These are phyloP conservation scores for Termitomyces sp. DNA, from an alignment of 768 basidiomycete genomes.

Conservation along the genomic window DNA sequence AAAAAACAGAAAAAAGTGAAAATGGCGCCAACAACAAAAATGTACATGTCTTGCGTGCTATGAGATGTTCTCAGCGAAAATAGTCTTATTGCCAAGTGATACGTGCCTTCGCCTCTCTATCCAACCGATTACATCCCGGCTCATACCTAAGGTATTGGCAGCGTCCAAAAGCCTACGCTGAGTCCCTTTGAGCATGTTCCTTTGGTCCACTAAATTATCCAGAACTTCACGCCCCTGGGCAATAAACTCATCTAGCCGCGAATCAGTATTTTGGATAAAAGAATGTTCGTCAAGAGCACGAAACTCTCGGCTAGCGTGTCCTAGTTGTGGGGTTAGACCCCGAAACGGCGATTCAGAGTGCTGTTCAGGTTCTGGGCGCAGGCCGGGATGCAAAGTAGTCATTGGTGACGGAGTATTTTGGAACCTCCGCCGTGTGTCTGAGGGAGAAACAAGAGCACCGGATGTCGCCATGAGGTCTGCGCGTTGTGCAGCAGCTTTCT, in stretches of 20 bases:
- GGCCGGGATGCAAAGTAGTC: slow-evolving; percentile 50
- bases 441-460: slow-evolving; percentile 33
- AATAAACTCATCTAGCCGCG: slow-evolving; percentile 82
- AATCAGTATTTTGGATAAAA: slow-evolving; percentile 81
- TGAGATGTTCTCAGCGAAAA: slow-evolving; percentile 3
- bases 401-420: slow-evolving; percentile 35
- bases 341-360: slow-evolving; percentile 86
- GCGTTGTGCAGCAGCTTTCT: slow-evolving; percentile 59
- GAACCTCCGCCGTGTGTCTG: slow-evolving; percentile 67
- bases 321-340: slow-evolving; percentile 44
- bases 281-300: slow-evolving; percentile 85
- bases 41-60: slow-evolving; percentile 94
- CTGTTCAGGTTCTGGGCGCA: slow-evolving; percentile 41
- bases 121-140: slow-evolving; percentile 94
- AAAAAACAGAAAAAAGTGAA: slow-evolving; percentile 93
- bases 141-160: slow-evolving; percentile 91
- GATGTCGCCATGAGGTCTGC: slow-evolving; percentile 56
- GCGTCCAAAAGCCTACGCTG: slow-evolving; percentile 80
- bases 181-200: slow-evolving; percentile 93
- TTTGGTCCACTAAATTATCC: slow-evolving; percentile 89
- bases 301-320: slow-evolving; percentile 57
- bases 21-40: slow-evolving; percentile 79
- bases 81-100: background rate
- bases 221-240: slow-evolving; percentile 89
- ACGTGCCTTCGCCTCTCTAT: slow-evolving; percentile 90